A percentile compares a stretch with the other conserved stretches of the same genome.
These are phyloP conservation scores for Coleophoma crateriformis DNA, from an alignment of 2,329 filamentous ascomycete species.

Conservation along the genomic window DNA sequence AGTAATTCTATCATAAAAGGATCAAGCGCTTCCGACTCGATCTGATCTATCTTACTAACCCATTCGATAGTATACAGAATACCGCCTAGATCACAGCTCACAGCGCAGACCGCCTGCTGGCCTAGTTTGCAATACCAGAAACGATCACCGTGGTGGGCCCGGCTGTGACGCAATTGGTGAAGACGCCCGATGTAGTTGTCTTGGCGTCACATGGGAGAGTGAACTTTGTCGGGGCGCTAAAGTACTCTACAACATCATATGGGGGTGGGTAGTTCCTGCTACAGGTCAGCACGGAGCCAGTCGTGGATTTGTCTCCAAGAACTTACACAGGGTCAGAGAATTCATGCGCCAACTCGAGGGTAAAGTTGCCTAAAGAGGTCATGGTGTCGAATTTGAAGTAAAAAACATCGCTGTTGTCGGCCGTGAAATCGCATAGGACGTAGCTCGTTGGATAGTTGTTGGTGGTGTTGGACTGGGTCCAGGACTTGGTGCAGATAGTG, in stretches of 20 bases:
- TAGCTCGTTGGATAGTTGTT: slow-evolving; percentile 11
- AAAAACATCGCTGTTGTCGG: slow-evolving; percentile 10
- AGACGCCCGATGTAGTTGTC: neutral
- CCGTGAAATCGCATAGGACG: slow-evolving; percentile 7
- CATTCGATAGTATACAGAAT: too few relatives aligned
- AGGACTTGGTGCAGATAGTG: slow-evolving; percentile 17
- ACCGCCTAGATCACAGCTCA: too few relatives aligned
- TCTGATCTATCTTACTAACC: too few relatives aligned
- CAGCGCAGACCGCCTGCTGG: too few relatives aligned
- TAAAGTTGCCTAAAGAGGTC: slow-evolving; percentile 10
- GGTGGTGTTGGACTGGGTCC: slow-evolving; percentile 9
- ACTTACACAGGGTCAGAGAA: slow-evolving; percentile 17
- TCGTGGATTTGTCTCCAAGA: neutral
- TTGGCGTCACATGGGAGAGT: neutral
- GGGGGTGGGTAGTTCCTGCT: slow-evolving; percentile 15
- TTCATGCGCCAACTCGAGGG: slow-evolving; percentile 14
- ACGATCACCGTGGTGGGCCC: neutral
- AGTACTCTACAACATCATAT: slow-evolving; percentile 13
- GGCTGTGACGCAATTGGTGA: neutral
- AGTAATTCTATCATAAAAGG: too few relatives aligned
- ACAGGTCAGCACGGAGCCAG: neutral
- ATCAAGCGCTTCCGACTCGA: too few relatives aligned
- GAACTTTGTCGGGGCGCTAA: slow-evolving; percentile 5
- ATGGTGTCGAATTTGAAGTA: slow-evolving; percentile 16
- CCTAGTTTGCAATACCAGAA: neutral